Base-by-base conservation (phyloP, 495 filamentous ascomycete species). In the Lasiosphaeria ovina region DNA sequence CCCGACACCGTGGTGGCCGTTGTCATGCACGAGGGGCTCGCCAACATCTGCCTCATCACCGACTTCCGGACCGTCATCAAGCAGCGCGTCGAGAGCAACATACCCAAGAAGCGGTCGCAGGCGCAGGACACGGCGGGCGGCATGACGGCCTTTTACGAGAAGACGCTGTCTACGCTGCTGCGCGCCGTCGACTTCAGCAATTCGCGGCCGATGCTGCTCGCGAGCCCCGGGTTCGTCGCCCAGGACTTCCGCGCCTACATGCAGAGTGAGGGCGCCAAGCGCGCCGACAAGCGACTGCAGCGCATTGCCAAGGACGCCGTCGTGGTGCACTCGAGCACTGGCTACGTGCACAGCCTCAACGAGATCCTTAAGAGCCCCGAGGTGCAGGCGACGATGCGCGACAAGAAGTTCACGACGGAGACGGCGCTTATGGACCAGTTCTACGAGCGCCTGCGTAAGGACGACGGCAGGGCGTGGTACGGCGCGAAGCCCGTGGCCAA, bases 391-490 rank as follows among this genome's bases (percentile, higher is more conserved):
- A 86, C 87, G 38, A 82, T 98, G 60, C 83, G 85, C 31, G 86
- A 97, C 68, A 94, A 91, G 38, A 91, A 91, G 63, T 97, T 91
- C 68, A 90, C 89, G 0, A 83, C 85, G 33, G 94, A 98, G 71
- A 91, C 92, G 3, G 82, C 75, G 45, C 76, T 93, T 60, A 92
- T 98, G 87, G 92, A 98, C 65, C 83, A 86, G 55, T 93, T 98
- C 74, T 84, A 89, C 67, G 81, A 87, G 7, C 79, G 89, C 55
- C 70, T 98, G 32, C 85, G 90, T 33, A 90, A 87, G 63, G 93
- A 98, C 58, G 93, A 97, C 59, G 89, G 89, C 17, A 81, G 88
- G 51, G 95, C 95, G 14, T 97, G 93, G 81, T 98, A 98, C 72
- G 94, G 94, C 4, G 87, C 87, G 3, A 82, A 77, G 9, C 91